Evolutionary conservation across 1,284 basidiomycete species (phyloP).

Genomic region (Melampsora americana): DNA sequence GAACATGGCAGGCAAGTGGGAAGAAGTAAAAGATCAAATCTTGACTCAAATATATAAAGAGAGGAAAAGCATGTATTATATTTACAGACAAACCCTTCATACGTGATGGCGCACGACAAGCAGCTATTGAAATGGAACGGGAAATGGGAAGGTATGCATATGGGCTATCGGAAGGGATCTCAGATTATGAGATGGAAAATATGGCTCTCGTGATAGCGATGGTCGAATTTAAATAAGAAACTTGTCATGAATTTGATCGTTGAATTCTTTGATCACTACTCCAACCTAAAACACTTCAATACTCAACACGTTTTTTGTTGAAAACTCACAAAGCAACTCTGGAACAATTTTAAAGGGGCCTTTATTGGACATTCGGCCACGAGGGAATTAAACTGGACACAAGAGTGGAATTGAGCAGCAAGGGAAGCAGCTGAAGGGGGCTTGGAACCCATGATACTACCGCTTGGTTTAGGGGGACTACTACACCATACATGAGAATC

Average conservation of each 20-base stretch:
- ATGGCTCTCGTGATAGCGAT: neutral
- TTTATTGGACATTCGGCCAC: neutral
- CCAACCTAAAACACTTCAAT: neutral
- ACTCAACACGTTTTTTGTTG: neutral
- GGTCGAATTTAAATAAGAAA: neutral
- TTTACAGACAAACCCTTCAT: neutral
- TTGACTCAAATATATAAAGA: too few species aligned
- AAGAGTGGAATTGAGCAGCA: neutral
- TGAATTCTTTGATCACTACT: neutral
- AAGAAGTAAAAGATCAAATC: too few species aligned
- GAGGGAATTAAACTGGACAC: neutral
- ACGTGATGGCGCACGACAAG: neutral
- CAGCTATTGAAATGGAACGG: neutral
- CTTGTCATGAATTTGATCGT: neutral
- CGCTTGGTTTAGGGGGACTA: neutral
- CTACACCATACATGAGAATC: neutral
- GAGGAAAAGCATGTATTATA: neutral
- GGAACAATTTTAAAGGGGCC: neutral
- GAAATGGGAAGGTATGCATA: neutral
- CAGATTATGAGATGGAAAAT: neutral
- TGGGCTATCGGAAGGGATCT: neutral
- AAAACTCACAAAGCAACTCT: neutral
- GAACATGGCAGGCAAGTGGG: too few species aligned
- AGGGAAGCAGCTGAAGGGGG: neutral
- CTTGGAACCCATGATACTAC: neutral